Conservation (phyloP, 1,284 basidiomycete species). For the Boletus sp. region DNA sequence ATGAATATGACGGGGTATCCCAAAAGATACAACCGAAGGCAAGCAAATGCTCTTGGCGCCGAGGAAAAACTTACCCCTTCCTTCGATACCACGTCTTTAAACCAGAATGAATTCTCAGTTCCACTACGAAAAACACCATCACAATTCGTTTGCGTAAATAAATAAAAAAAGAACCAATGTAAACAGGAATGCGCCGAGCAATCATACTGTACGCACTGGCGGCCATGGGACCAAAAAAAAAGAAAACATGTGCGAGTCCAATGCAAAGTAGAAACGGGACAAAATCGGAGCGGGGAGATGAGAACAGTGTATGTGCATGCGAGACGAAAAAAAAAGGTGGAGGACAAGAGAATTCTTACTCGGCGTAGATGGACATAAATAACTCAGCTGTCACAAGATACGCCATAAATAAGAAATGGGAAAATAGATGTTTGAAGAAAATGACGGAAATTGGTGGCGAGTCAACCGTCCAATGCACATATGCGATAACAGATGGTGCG, state of each 20-base stretch:
- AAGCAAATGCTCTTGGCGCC: neutral
- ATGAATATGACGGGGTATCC: too few species aligned
- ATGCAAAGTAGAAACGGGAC: slow-evolving; percentile 9
- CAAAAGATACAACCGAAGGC: too few species aligned
- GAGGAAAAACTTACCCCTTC: neutral
- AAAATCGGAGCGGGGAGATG: slow-evolving; percentile 1
- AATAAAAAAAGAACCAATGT: slow-evolving; percentile 6
- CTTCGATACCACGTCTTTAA: neutral
- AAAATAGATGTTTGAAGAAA: slow-evolving; percentile 17
- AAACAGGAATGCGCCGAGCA: slow-evolving; percentile 21
- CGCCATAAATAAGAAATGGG: slow-evolving; percentile 30
- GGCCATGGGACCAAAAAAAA: slow-evolving; percentile 14
- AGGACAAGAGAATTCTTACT: slow-evolving; percentile 6
- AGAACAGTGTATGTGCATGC: slow-evolving; percentile 12
- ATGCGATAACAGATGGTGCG: slow-evolving; percentile 26
- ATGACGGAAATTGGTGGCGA: slow-evolving; percentile 18
- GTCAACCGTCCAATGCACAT: slow-evolving; percentile 32
- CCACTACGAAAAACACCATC: neutral
- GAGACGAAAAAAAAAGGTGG: neutral
- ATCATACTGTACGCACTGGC: slow-evolving; percentile 23
- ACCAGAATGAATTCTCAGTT: neutral
- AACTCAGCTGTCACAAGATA: slow-evolving; percentile 26
- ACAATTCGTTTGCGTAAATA: slow-evolving; percentile 18
- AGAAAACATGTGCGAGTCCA: slow-evolving; percentile 18
- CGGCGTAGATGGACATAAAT: slow-evolving; percentile 35